phyloP scores from a whole-genome alignment of 1,284 basidiomycete genomes.

The Austroboletus olivaceoglutinosus region DNA sequence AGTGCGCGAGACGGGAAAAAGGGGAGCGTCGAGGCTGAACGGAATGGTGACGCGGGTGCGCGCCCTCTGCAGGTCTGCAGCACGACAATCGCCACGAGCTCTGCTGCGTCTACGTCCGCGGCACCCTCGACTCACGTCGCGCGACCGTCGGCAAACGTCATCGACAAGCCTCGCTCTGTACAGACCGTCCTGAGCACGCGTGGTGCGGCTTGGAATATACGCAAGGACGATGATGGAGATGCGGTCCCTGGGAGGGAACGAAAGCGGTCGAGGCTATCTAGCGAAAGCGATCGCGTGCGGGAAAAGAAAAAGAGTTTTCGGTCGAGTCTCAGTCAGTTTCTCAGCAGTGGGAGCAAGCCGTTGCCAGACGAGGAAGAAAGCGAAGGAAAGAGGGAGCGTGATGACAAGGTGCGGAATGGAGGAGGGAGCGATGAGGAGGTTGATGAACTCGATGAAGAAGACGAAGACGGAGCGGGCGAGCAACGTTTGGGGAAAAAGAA shows the following conservation, averaged over 20 bases:
- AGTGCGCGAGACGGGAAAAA: background rate
- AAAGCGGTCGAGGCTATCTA: constrained; percentile 17
- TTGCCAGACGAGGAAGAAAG: constrained; percentile 22
- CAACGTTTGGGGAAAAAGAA: background rate
- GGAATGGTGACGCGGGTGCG: background rate
- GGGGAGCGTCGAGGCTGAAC: background rate
- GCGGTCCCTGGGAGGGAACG: constrained; percentile 23
- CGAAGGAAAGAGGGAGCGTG: constrained; percentile 7
- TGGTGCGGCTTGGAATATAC: constrained; percentile 47
- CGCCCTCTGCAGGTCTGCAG: background rate
- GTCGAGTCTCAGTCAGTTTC: constrained; percentile 49
- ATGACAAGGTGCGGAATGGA: constrained; percentile 10
- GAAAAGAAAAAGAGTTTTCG: constrained; percentile 36
- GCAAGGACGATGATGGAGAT: constrained; percentile 17
- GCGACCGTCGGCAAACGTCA: background rate
- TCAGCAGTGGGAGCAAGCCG: constrained; percentile 44
- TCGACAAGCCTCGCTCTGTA: constrained; percentile 28
- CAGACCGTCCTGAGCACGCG: constrained; percentile 50
- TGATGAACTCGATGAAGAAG: constrained; percentile 14
- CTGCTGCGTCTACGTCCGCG: constrained; percentile 2
- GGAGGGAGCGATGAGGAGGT: constrained; percentile 12
- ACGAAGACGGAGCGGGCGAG: constrained; percentile 1
- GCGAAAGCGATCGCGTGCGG: constrained; percentile 6
- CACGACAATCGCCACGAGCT: background rate
- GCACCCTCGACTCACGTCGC: background rate